Evolutionary conservation across 2,329 filamentous ascomycete species (phyloP).

Genomic region (Lasiodiplodia citricola): DNA sequence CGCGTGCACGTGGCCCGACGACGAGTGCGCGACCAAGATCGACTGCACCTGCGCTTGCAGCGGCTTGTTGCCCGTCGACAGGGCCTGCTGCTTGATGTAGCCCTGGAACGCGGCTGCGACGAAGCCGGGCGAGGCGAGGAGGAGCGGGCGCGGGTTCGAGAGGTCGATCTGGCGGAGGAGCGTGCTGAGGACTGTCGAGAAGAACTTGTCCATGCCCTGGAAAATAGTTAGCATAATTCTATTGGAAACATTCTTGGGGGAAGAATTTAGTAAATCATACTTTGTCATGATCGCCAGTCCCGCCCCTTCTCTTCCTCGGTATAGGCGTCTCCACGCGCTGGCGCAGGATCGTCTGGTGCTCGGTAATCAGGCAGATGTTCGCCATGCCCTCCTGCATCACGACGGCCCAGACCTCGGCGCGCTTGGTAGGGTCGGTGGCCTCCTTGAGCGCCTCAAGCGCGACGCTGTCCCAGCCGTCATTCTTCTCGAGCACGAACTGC

Average conservation of each 20-base stretch:
- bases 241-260: not conserved
- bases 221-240: not conserved
- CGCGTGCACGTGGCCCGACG: slow-evolving; percentile 84
- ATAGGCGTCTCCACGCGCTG: slow-evolving; percentile 71
- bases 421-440: slow-evolving; percentile 76
- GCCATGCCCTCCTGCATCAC: slow-evolving; percentile 91
- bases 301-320: slow-evolving; percentile 69
- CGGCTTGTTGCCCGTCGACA: slow-evolving; percentile 73
- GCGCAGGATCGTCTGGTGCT: slow-evolving; percentile 77
- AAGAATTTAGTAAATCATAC: not conserved
- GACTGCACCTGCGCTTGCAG: slow-evolving; percentile 68
- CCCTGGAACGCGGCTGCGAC: slow-evolving; percentile 80
- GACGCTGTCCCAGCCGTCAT: slow-evolving; percentile 86
- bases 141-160: slow-evolving; percentile 67
- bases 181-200: slow-evolving; percentile 74
- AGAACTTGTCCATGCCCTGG: slow-evolving; percentile 74
- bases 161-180: slow-evolving; percentile 82
- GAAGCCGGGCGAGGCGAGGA: slow-evolving; percentile 90
- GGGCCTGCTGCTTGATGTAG: slow-evolving; percentile 68
- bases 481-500: slow-evolving; percentile 87
- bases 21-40: slow-evolving; percentile 77
- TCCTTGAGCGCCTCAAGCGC: slow-evolving; percentile 79
- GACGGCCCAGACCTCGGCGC: slow-evolving; percentile 84
- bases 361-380: slow-evolving; percentile 82
- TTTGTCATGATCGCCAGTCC: slow-evolving; percentile 67